A percentile compares a stretch with the other conserved stretches of the same genome.
Conservation (phyloP, 345 rosid species). For the Adansonia digitata region DNA sequence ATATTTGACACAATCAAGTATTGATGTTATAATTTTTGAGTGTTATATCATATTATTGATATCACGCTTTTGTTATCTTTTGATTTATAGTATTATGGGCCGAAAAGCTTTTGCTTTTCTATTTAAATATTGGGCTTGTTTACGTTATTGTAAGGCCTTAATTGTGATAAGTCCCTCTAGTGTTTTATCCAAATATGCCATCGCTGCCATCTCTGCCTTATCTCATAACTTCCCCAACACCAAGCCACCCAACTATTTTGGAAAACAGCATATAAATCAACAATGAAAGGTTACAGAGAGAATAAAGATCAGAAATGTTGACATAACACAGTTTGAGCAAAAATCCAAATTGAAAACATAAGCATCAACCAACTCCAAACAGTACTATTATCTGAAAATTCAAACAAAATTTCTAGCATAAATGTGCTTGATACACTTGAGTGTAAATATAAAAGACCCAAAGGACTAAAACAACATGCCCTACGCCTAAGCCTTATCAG, state of each 20-base stretch:
- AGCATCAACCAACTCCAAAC: not conserved
- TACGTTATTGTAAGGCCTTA: too few species aligned
- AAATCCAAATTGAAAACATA: not conserved
- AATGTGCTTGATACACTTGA: not conserved
- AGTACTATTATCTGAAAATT: not conserved
- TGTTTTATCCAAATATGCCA: not conserved
- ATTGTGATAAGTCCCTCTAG: too few species aligned
- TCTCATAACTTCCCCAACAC: not conserved
- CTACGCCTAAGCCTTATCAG: conserved; percentile 35
- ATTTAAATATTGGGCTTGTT: too few species aligned
- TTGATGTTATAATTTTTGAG: too few species aligned
- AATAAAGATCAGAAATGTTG: not conserved
- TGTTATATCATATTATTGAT: too few species aligned
- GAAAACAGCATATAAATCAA: not conserved
- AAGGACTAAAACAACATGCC: not conserved
- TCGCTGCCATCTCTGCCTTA: not conserved
- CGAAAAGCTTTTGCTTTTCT: too few species aligned
- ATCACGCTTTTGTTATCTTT: too few species aligned
- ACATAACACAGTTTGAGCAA: not conserved
- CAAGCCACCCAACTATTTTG: not conserved
- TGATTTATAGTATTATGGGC: too few species aligned
- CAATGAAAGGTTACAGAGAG: not conserved
- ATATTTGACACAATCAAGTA: too few species aligned
- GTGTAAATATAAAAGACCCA: not conserved
- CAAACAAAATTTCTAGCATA: conserved; percentile 7